Evolutionary conservation across 1,139 yeast genomes (phyloP).

Genomic region (Pneumocystis wakefieldiae): DNA sequence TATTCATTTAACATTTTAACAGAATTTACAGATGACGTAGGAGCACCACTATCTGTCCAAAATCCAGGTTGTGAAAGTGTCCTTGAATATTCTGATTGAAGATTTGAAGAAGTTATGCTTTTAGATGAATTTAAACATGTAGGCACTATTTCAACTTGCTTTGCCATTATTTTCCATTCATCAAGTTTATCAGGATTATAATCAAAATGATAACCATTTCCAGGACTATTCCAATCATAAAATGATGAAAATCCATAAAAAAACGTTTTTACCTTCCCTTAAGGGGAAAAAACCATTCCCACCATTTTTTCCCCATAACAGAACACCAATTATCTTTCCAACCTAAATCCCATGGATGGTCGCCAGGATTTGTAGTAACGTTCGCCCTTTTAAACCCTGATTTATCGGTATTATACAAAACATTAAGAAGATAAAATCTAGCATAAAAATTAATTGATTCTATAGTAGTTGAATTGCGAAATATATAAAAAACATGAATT

Average conservation of each 20-base stretch:
- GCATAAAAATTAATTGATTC: slow-evolving; percentile 22
- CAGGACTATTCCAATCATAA: slow-evolving; percentile 7
- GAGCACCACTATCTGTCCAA: neutral
- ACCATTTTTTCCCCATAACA: slow-evolving; percentile 24
- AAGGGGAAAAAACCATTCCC: slow-evolving; percentile 38
- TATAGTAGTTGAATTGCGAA: slow-evolving; percentile 23
- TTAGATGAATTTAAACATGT: neutral
- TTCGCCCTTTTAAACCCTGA: slow-evolving; percentile 18
- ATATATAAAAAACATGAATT: slow-evolving; percentile 21
- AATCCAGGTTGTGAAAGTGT: neutral
- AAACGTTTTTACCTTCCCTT: slow-evolving; percentile 16
- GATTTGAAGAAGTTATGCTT: neutral
- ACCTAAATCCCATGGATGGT: slow-evolving; percentile 23
- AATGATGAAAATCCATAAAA: neutral
- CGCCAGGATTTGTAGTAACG: slow-evolving; percentile 14
- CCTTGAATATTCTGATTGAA: neutral
- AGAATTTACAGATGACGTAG: neutral
- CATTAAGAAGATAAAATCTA: slow-evolving; percentile 19
- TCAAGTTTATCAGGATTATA: neutral
- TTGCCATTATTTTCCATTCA: neutral
- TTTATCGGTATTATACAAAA: slow-evolving; percentile 15
- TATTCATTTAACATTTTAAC: neutral
- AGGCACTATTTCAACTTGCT: neutral
- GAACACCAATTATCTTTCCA: slow-evolving; percentile 20
- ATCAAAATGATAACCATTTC: slow-evolving; percentile 7